Conservation (phyloP, 441 rosid species). For the Adansonia rubrostipa region DNA sequence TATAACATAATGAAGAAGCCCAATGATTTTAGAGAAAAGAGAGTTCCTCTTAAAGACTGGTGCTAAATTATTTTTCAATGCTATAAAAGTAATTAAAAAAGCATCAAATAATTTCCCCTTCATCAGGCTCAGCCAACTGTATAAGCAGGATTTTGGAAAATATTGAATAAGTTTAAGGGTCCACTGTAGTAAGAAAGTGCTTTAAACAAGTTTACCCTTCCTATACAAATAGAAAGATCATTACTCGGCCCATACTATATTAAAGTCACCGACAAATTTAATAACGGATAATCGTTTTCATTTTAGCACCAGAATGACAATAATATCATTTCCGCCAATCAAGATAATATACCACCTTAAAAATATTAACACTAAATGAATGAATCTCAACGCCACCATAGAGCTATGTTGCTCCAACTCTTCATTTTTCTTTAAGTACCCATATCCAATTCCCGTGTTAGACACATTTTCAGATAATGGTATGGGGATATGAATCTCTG, state of each 20-base stretch:
- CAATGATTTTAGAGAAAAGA: neutral
- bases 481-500: too few relatives aligned
- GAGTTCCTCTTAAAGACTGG: neutral
- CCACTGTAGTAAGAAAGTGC: neutral
- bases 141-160: neutral
- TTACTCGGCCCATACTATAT: neutral
- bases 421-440: too few relatives aligned
- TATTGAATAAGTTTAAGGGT: neutral
- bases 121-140: neutral
- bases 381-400: neutral
- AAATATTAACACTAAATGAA: neutral
- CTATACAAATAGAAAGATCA: neutral
- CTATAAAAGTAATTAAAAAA: neutral
- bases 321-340: neutral
- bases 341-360: slow-evolving; percentile 9
- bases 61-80: neutral
- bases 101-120: neutral
- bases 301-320: slow-evolving; percentile 7
- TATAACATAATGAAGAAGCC: slow-evolving; percentile 7
- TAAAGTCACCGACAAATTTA: neutral
- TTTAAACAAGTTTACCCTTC: neutral
- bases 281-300: neutral
- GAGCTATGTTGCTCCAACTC: neutral
- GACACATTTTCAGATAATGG: too few relatives aligned
- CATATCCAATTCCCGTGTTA: too few relatives aligned